Percentiles rank a stretch among this genome's conserved stretches.
These are phyloP conservation scores for Pseudohyphozyma bogoriensis DNA, from an alignment of 768 basidiomycete species.

Conservation along the genomic window DNA sequence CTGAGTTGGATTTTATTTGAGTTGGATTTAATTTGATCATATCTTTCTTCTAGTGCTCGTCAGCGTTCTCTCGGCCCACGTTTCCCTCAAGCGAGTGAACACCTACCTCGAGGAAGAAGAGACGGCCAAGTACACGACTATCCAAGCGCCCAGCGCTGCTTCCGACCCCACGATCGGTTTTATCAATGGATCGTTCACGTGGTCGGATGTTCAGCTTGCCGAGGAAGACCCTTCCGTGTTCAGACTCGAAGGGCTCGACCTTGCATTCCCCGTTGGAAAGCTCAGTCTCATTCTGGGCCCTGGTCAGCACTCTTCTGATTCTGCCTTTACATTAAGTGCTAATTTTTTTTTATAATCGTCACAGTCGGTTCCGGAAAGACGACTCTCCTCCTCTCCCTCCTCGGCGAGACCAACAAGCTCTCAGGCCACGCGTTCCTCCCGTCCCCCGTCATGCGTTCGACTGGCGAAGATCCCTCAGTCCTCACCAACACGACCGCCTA, in stretches of 20 bases:
- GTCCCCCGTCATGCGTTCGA: conserved; percentile 24
- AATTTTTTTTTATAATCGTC: background rate
- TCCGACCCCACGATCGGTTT: conserved; percentile 37
- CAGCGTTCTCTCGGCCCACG: conserved; percentile 35
- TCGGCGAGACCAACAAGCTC: conserved; percentile 32
- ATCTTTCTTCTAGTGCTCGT: conserved; percentile 21
- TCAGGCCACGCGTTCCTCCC: conserved; percentile 25
- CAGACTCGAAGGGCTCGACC: conserved; percentile 46
- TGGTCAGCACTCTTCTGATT: conserved; percentile 44
- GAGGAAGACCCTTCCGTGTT: conserved; percentile 44
- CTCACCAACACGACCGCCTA: conserved; percentile 54
- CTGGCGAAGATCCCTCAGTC: conserved; percentile 39
- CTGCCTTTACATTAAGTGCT: conserved; percentile 52
- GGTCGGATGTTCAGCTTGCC: conserved; percentile 19
- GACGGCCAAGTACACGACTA: conserved; percentile 39
- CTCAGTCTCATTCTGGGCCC: conserved; percentile 41
- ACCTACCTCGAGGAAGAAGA: conserved; percentile 40
- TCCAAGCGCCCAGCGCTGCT: background rate
- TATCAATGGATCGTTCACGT: conserved; percentile 36
- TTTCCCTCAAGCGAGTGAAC: conserved; percentile 38
- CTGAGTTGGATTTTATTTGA: too few species aligned
- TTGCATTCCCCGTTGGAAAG: conserved; percentile 55
- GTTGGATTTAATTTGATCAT: background rate
- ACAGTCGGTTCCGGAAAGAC: conserved; percentile 29
- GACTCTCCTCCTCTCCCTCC: conserved; percentile 30